phyloP scores from a whole-genome alignment of 2,329 filamentous ascomycete species.

The Cordyceps tenuipes region DNA sequence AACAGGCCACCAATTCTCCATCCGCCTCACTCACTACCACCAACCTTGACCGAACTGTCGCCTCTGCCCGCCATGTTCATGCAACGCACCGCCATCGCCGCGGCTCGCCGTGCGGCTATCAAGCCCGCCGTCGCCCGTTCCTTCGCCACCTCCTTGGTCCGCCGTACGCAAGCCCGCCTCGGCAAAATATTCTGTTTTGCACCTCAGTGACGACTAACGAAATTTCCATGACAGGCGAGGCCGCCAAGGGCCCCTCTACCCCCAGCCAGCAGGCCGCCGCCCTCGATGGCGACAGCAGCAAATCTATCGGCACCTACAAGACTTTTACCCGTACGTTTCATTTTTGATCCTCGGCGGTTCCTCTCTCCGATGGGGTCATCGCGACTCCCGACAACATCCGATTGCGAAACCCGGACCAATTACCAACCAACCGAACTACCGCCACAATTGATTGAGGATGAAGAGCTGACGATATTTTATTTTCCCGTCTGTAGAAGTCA shows the following conservation, averaged over 20 bases:
- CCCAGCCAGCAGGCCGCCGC: conserved; percentile 31
- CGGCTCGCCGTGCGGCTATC: conserved; percentile 50
- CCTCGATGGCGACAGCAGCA: conserved; percentile 30
- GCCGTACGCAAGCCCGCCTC: conserved; percentile 40
- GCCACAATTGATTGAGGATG: not conserved
- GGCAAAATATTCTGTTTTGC: not conserved
- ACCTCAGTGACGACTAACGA: not conserved
- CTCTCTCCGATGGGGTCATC: not conserved
- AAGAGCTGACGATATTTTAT: conserved; percentile 16
- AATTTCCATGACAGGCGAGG: conserved; percentile 25
- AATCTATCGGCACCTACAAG: conserved; percentile 39
- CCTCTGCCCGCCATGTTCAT: conserved; percentile 45
- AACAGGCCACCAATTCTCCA: conserved; percentile 21
- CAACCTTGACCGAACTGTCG: conserved; percentile 16
- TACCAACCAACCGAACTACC: not conserved
- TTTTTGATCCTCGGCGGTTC: conserved; percentile 14
- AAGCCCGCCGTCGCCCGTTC: conserved; percentile 47
- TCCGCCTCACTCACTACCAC: conserved; percentile 17
- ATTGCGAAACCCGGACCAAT: not conserved
- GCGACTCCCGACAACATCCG: conserved; percentile 3
- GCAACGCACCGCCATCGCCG: conserved; percentile 53
- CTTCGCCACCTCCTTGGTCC: conserved; percentile 52
- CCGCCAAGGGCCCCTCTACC: conserved; percentile 26
- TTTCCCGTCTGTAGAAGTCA: conserved; percentile 58
- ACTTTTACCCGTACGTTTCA: conserved; percentile 37